Evolutionary conservation across 2,329 filamentous ascomycete genomes (phyloP).

Genomic region (Microcyclospora pomicola): DNA sequence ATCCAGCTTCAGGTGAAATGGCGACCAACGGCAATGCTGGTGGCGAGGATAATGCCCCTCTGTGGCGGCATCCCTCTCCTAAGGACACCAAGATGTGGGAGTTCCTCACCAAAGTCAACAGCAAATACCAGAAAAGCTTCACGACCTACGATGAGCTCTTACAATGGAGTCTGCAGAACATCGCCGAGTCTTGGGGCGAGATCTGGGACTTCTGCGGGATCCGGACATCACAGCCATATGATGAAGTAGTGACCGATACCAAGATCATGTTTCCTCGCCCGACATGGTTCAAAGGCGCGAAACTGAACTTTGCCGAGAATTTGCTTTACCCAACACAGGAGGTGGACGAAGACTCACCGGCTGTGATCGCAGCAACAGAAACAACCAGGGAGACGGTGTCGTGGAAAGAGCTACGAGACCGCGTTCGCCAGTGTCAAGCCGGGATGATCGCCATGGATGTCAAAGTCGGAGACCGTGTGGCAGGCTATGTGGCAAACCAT

Average conservation of each 20-base stretch:
- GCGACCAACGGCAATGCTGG: conserved; percentile 1
- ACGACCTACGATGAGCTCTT: conserved; percentile 62
- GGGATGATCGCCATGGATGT: conserved; percentile 56
- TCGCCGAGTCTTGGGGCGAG: conserved; percentile 68
- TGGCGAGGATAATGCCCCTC: conserved; percentile 5
- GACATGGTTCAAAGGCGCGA: conserved; percentile 65
- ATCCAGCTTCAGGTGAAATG: background rate
- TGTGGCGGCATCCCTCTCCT: conserved; percentile 28
- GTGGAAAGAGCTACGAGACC: conserved; percentile 69
- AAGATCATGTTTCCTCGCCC: conserved; percentile 75
- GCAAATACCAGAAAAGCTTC: conserved; percentile 50
- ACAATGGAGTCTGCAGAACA: conserved; percentile 68
- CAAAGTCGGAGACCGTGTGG: conserved; percentile 46
- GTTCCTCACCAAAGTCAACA: conserved; percentile 47
- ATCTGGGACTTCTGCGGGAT: conserved; percentile 75
- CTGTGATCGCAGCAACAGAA: conserved; percentile 74
- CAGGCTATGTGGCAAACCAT: conserved; percentile 78
- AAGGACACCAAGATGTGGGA: conserved; percentile 31
- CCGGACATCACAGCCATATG: conserved; percentile 49
- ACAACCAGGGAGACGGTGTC: conserved; percentile 49
- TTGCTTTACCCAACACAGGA: conserved; percentile 60
- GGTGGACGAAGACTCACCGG: conserved; percentile 46
- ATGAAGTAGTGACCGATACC: conserved; percentile 52
- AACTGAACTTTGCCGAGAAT: conserved; percentile 90
- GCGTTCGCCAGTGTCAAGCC: conserved; percentile 59